phyloP scores from a whole-genome alignment of 768 basidiomycete genomes.

The Lentinula boryana region DNA sequence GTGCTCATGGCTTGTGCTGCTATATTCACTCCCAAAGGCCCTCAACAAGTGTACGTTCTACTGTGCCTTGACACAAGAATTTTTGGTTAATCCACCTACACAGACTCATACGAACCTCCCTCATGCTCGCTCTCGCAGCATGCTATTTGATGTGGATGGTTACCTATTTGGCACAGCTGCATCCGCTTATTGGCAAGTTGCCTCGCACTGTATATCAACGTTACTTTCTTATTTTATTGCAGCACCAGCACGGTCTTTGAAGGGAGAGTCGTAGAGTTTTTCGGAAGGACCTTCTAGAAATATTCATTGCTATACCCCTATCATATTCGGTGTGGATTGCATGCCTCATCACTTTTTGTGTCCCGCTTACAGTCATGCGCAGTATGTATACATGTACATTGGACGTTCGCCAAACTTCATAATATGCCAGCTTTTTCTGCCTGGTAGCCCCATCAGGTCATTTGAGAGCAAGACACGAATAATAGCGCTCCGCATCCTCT shows the following conservation, averaged over 20 bases:
- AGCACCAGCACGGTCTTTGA: background rate
- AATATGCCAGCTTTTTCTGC: too few relatives aligned
- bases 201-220: slow-evolving; percentile 9
- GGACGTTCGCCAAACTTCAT: background rate
- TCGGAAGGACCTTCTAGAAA: background rate
- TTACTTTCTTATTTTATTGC: background rate
- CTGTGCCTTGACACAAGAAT: background rate
- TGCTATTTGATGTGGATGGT: slow-evolving; percentile 98
- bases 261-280: background rate
- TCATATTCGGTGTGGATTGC: background rate
- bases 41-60: slow-evolving; percentile 76
- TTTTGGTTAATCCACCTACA: background rate
- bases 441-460: too few relatives aligned
- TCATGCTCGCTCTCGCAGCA: slow-evolving; percentile 71
- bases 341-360: background rate
- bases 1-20: slow-evolving; percentile 61
- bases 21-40: slow-evolving; percentile 77
- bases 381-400: background rate
- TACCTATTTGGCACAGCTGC: slow-evolving; percentile 92
- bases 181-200: slow-evolving; percentile 81
- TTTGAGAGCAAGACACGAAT: too few relatives aligned
- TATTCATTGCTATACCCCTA: background rate
- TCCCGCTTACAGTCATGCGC: background rate
- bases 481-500: too few relatives aligned
- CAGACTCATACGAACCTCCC: slow-evolving; percentile 77